These are phyloP conservation scores for Blastocystis sp. DNA, from an alignment of 352 stramenopile species.

Conservation along the genomic window DNA sequence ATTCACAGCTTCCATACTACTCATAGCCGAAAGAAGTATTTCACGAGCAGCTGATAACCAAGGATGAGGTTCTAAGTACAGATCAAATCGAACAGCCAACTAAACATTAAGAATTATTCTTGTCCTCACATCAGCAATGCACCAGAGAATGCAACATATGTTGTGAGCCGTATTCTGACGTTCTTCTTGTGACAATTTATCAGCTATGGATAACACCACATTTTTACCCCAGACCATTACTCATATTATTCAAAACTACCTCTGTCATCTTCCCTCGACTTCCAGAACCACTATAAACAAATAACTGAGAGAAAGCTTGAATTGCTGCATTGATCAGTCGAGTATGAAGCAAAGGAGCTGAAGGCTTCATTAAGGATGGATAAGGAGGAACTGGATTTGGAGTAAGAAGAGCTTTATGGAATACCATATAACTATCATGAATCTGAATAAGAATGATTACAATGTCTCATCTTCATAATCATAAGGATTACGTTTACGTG, in stretches of 20 bases:
- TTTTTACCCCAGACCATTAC: neutral
- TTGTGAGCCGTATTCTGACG: conserved; percentile 30
- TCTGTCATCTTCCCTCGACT: conserved; percentile 54
- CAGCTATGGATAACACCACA: neutral
- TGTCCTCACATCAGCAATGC: conserved; percentile 19
- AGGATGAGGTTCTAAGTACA: conserved; percentile 54
- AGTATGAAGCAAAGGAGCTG: neutral
- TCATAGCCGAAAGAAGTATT: conserved; percentile 52
- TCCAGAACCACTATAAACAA: conserved; percentile 53
- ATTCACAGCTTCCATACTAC: conserved; percentile 11
- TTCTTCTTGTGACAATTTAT: conserved; percentile 12
- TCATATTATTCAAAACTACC: conserved; percentile 22
- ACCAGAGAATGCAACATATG: conserved; percentile 57
- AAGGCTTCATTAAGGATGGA: conserved; percentile 36
- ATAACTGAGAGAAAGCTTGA: conserved; percentile 56
- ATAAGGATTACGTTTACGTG: conserved; percentile 37
- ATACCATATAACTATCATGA: conserved; percentile 36
- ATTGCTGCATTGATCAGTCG: conserved; percentile 54
- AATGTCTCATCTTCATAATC: conserved; percentile 61
- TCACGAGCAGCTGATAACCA: conserved; percentile 23
- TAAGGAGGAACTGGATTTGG: conserved; percentile 24
- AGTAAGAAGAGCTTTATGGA: neutral
- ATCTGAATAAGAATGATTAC: neutral
- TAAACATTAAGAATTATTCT: neutral
- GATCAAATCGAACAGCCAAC: conserved; percentile 40